phyloP scores from a whole-genome alignment of 1,284 basidiomycete genomes.

The Pseudozyma hubeiensis region DNA sequence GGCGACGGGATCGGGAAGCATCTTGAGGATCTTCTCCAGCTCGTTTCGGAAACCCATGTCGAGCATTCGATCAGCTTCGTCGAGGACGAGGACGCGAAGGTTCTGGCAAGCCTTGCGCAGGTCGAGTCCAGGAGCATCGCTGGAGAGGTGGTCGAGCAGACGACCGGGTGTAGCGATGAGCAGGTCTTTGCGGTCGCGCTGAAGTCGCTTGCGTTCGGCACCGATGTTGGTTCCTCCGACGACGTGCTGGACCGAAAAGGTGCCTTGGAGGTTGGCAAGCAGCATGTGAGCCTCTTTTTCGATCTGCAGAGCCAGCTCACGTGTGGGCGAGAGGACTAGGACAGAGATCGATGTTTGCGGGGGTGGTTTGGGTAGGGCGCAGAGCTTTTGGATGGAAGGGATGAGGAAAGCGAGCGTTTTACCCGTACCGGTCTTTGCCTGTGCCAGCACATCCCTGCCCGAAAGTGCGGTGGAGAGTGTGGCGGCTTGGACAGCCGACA shows the following conservation, averaged over 20 bases:
- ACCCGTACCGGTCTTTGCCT: constrained; percentile 92
- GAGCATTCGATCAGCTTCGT: constrained; percentile 72
- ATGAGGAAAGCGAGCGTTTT: constrained; percentile 92
- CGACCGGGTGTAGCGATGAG: constrained; percentile 72
- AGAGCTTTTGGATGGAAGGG: constrained; percentile 79
- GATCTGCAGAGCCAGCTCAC: constrained; percentile 71
- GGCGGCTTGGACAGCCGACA: constrained; percentile 71
- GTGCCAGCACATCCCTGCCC: constrained; percentile 74
- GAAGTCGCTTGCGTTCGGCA: constrained; percentile 66
- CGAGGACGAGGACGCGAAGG: constrained; percentile 70
- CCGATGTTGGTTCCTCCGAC: constrained; percentile 71
- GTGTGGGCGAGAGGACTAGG: constrained; percentile 71
- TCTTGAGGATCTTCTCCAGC: constrained; percentile 63
- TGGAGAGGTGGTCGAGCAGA: constrained; percentile 71
- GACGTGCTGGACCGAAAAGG: constrained; percentile 68
- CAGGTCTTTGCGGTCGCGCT: constrained; percentile 68
- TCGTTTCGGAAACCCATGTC: constrained; percentile 68
- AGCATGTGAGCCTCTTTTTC: constrained; percentile 62
- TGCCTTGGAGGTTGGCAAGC: constrained; percentile 46
- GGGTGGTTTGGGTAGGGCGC: constrained; percentile 40
- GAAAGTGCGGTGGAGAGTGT: constrained; percentile 71
- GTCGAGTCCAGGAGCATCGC: constrained; percentile 64
- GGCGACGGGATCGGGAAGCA: constrained; percentile 66
- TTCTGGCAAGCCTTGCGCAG: constrained; percentile 58
- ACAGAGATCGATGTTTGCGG: constrained; percentile 56